These are phyloP conservation scores for Neurospora terricola DNA, from an alignment of 495 filamentous ascomycete genomes.

Conservation along the genomic window DNA sequence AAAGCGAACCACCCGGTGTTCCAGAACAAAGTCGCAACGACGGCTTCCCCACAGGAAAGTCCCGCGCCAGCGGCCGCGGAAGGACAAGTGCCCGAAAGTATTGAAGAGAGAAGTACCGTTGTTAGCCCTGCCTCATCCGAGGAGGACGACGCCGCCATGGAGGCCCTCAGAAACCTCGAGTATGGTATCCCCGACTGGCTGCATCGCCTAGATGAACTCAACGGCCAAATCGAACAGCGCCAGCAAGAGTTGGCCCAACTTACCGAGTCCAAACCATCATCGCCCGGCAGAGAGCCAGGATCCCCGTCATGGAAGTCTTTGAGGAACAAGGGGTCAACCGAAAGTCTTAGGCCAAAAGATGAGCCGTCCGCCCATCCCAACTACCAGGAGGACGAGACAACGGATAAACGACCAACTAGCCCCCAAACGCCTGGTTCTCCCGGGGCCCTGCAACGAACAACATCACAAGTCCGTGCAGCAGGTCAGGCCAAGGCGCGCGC, in stretches of 20 bases:
- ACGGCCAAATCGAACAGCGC: constrained; percentile 55
- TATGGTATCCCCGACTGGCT: constrained; percentile 61
- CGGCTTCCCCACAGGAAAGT: neutral
- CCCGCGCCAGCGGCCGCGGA: neutral
- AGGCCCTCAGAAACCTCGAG: constrained; percentile 54
- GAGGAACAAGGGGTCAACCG: constrained; percentile 53
- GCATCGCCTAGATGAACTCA: constrained; percentile 56
- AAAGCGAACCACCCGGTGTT: neutral
- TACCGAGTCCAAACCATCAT: constrained; percentile 22
- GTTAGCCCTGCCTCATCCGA: constrained; percentile 1
- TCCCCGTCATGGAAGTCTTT: constrained; percentile 31
- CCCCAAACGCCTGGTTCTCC: constrained; percentile 20
- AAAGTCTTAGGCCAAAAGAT: constrained; percentile 48
- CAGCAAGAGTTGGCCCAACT: constrained; percentile 54
- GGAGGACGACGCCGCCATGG: constrained; percentile 39
- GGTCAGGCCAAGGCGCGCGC: constrained; percentile 33
- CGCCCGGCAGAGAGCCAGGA: constrained; percentile 10
- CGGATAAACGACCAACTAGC: constrained; percentile 6
- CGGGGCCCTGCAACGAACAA: constrained; percentile 39
- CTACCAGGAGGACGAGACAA: constrained; percentile 9
- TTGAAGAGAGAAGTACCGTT: neutral
- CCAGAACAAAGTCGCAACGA: neutral
- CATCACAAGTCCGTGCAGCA: constrained; percentile 33
- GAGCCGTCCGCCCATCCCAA: constrained; percentile 27
- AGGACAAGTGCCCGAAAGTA: neutral